These are phyloP conservation scores for Tetracentron sinense DNA, from an alignment of 164 flowering plant genomes.

Conservation along the genomic window DNA sequence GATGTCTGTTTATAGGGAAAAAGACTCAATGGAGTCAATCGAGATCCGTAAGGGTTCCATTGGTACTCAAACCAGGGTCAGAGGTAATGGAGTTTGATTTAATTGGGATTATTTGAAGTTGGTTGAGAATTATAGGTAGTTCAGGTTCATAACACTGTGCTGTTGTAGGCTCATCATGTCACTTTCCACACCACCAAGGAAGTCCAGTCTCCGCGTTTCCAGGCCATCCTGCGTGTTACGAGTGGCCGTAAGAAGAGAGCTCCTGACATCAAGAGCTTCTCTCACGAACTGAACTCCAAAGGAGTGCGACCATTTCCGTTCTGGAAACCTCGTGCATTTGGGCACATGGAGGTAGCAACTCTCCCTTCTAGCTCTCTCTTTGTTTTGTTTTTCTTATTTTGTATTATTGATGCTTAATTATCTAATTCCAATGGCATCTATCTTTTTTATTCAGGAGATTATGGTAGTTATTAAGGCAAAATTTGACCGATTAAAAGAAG, in stretches of 20 bases:
- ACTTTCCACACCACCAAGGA: constrained; percentile 54
- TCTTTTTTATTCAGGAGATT: constrained; percentile 47
- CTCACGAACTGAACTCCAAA: constrained; percentile 96
- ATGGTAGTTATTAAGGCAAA: constrained; percentile 65
- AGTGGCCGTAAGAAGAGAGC: constrained; percentile 77
- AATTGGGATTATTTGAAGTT: constrained; percentile 2
- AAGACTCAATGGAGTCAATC: constrained; percentile 50
- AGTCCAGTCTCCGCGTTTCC: constrained; percentile 61
- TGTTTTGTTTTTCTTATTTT: not conserved
- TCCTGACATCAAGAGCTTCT: constrained; percentile 84
- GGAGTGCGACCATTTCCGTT: constrained; percentile 86
- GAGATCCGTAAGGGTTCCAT: constrained; percentile 43
- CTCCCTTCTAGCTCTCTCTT: not conserved
- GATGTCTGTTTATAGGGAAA: constrained; percentile 40
- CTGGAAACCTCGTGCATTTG: constrained; percentile 76
- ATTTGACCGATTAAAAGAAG: constrained; percentile 82
- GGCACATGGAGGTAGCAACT: constrained; percentile 64
- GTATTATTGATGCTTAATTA: not conserved
- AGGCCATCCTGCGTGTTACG: constrained; percentile 79
- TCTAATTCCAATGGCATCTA: constrained; percentile 1
- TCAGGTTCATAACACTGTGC: constrained; percentile 9
- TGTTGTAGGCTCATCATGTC: constrained; percentile 46
- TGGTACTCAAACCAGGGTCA: constrained; percentile 28
- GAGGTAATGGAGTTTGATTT: constrained; percentile 44
- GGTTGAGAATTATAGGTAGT: constrained; percentile 10